Conservation (phyloP, 495 filamentous ascomycete species). For the Talaromyces thailandensis region DNA sequence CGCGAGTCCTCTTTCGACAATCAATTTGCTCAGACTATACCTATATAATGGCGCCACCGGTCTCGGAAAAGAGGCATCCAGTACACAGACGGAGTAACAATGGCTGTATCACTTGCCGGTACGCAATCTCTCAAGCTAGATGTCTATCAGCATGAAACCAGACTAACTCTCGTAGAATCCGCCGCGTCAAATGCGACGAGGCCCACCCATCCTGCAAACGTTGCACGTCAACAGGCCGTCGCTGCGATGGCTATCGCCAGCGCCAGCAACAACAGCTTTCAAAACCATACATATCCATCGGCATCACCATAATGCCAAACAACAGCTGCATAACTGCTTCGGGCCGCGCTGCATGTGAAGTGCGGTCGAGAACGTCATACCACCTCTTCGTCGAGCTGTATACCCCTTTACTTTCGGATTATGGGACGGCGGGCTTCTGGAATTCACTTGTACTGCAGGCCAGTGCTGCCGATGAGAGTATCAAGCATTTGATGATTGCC, state of each 20-base stretch:
- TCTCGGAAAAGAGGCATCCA: neutral
- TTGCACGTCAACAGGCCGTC: conserved; percentile 39
- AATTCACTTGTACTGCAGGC: neutral
- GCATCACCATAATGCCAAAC: neutral
- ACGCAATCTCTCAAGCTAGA: neutral
- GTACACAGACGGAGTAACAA: conserved; percentile 8
- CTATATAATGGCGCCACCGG: neutral
- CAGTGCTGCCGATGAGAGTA: neutral
- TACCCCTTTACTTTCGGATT: neutral
- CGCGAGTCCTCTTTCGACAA: neutral
- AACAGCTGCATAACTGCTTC: neutral
- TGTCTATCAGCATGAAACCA: neutral
- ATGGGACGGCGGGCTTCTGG: neutral
- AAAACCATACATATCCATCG: neutral
- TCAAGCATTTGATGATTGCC: neutral
- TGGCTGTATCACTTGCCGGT: conserved; percentile 43
- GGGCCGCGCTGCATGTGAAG: neutral
- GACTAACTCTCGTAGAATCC: conserved; percentile 27
- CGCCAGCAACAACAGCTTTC: neutral
- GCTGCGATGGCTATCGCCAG: conserved; percentile 21
- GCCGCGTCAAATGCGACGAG: conserved; percentile 60
- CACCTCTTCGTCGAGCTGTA: neutral
- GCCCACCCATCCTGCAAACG: conserved; percentile 44
- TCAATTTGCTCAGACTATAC: neutral
- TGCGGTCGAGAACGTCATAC: neutral